Evolutionary conservation across 2,329 filamentous ascomycete species (phyloP).

Genomic region (Zalaria obscura): DNA sequence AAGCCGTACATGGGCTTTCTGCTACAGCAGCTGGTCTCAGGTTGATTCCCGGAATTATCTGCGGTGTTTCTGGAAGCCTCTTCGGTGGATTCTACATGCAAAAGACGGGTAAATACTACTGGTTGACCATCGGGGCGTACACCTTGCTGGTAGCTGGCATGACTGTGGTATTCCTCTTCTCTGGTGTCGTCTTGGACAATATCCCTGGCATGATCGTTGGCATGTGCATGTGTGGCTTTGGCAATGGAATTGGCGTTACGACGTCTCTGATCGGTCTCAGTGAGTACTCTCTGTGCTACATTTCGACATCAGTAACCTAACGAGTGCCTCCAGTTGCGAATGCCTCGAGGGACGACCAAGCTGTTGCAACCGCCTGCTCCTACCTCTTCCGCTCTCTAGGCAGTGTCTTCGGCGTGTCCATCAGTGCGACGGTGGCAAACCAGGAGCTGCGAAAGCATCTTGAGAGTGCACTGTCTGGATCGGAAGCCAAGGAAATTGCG

Average conservation of each 20-base stretch:
- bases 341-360: constrained; percentile 50
- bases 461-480: constrained; percentile 36
- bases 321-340: constrained; percentile 43
- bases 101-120: constrained; percentile 57
- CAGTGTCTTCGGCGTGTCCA: constrained; percentile 50
- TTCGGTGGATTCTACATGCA: constrained; percentile 53
- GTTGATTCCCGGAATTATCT: constrained; percentile 51
- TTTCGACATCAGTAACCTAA: neutral
- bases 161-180: constrained; percentile 41
- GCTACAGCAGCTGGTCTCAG: constrained; percentile 51
- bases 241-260: constrained; percentile 49
- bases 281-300: constrained; percentile 11
- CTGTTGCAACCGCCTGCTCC: constrained; percentile 62
- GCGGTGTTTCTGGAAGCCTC: constrained; percentile 50
- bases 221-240: constrained; percentile 39
- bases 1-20: constrained; percentile 51
- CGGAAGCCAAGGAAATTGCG: constrained; percentile 51
- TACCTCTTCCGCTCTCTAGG: constrained; percentile 70
- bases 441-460: constrained; percentile 48
- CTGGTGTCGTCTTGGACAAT: constrained; percentile 37
- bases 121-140: constrained; percentile 48
- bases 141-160: constrained; percentile 38
- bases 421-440: constrained; percentile 59
- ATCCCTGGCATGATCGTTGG: constrained; percentile 41
- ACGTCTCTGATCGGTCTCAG: constrained; percentile 55